phyloP scores from a whole-genome alignment of 2,329 filamentous ascomycete genomes.

The Diplocarpon rosae region DNA sequence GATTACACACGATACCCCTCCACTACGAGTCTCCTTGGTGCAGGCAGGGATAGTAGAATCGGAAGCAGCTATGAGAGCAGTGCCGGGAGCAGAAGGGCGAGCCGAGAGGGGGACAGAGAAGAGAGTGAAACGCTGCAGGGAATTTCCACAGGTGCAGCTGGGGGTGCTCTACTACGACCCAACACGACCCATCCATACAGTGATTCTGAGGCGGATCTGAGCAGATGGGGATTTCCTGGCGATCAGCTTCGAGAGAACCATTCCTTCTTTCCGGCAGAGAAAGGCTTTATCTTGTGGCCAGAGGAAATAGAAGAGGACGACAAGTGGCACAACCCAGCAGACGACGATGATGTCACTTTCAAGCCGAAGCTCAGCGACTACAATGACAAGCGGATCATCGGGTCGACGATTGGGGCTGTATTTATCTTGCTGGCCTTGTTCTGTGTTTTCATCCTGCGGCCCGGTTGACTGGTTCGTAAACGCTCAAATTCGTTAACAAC shows the following conservation, averaged over 20 bases:
- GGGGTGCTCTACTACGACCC: slow-evolving; percentile 9
- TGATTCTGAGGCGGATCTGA: slow-evolving; percentile 23
- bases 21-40: too few species aligned
- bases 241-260: slow-evolving; percentile 35
- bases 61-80: too few species aligned
- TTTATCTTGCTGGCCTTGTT: slow-evolving; percentile 38
- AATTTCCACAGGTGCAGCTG: background rate
- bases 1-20: too few species aligned
- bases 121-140: too few species aligned
- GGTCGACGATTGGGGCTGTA: slow-evolving; percentile 28
- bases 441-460: slow-evolving; percentile 39
- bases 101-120: too few species aligned
- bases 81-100: too few species aligned
- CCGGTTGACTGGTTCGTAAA: slow-evolving; percentile 35
- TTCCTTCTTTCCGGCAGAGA: slow-evolving; percentile 31
- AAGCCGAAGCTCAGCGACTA: slow-evolving; percentile 34
- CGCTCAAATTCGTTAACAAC: too few species aligned
- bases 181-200: slow-evolving; percentile 16
- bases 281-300: slow-evolving; percentile 32
- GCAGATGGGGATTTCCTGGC: slow-evolving; percentile 33
- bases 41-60: too few species aligned
- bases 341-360: slow-evolving; percentile 35
- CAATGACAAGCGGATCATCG: slow-evolving; percentile 33
- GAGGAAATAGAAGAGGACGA: slow-evolving; percentile 43
- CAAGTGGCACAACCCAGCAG: slow-evolving; percentile 40